Percentiles rank a stretch among this genome's conserved stretches.
Evolutionary conservation across 768 basidiomycete genomes (phyloP).

Genomic region (Agaricus sinodeliciosus): DNA sequence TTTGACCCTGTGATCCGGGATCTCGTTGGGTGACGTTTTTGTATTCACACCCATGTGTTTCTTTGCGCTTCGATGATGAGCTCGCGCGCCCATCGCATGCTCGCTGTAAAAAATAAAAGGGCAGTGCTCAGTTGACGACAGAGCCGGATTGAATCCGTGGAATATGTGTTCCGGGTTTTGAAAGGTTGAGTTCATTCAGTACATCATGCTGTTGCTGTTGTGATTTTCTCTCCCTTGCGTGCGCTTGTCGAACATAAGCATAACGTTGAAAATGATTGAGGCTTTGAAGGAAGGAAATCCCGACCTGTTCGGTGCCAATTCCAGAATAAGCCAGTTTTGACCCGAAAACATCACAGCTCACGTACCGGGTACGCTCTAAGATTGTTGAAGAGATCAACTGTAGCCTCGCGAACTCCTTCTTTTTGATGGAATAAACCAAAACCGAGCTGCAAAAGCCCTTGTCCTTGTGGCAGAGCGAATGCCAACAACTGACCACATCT

Average conservation of each 20-base stretch:
- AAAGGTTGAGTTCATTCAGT: conserved; percentile 7
- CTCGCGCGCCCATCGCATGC: not conserved
- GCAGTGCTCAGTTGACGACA: conserved; percentile 10
- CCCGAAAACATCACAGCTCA: conserved; percentile 11
- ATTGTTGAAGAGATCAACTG: conserved; percentile 80
- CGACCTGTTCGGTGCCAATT: conserved; percentile 44
- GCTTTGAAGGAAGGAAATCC: conserved; percentile 66
- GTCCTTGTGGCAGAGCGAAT: conserved; percentile 54
- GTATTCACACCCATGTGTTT: not conserved
- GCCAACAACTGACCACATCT: conserved; percentile 61
- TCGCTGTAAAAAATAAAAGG: not conserved
- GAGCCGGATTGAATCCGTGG: conserved; percentile 28
- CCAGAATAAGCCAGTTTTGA: conserved; percentile 10
- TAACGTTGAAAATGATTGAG: conserved; percentile 89
- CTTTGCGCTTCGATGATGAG: not conserved
- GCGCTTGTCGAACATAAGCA: conserved; percentile 79
- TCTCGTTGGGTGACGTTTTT: too few relatives aligned
- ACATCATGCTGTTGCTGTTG: conserved; percentile 22
- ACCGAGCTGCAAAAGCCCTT: conserved; percentile 79
- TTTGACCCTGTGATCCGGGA: too few relatives aligned
- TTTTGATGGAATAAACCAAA: conserved; percentile 91
- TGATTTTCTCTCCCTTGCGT: conserved; percentile 47
- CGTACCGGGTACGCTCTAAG: conserved; percentile 71
- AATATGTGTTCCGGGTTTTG: conserved; percentile 13
- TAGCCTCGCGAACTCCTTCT: conserved; percentile 66